Conservation (phyloP, 306 rosid genomes). For the Cucurbita ficifolia region DNA sequence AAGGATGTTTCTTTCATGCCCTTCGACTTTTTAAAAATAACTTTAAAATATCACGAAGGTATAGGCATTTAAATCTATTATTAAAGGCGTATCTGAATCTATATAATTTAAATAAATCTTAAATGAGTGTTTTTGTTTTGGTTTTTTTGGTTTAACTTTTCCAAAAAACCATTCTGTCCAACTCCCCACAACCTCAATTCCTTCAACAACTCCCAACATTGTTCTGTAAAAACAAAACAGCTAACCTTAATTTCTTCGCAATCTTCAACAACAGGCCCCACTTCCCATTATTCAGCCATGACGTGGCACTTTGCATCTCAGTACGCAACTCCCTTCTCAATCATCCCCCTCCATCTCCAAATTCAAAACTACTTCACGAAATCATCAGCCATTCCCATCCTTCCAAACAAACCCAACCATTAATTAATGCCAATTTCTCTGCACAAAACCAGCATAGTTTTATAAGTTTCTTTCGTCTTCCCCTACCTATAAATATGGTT, state of each 20-base stretch:
- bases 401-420: constrained; percentile 5
- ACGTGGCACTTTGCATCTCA: neutral
- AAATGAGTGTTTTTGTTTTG: too few species aligned
- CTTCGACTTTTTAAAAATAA: too few species aligned
- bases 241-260: neutral
- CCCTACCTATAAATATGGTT: constrained; percentile 4
- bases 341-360: neutral
- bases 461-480: neutral
- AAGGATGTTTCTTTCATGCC: too few species aligned
- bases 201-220: neutral
- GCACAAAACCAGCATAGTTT: constrained; percentile 1
- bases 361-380: neutral
- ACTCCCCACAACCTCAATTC: neutral
- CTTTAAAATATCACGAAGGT: too few species aligned
- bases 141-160: too few species aligned
- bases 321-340: neutral
- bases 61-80: too few species aligned
- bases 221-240: neutral
- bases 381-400: neutral
- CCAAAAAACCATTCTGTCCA: too few species aligned
- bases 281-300: too few species aligned
- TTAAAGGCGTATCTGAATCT: too few species aligned
- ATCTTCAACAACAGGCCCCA: neutral
- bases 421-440: neutral
- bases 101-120: too few species aligned